These are phyloP conservation scores for Phylloporus rhodoxanthus DNA, from an alignment of 768 basidiomycete genomes.

Conservation along the genomic window DNA sequence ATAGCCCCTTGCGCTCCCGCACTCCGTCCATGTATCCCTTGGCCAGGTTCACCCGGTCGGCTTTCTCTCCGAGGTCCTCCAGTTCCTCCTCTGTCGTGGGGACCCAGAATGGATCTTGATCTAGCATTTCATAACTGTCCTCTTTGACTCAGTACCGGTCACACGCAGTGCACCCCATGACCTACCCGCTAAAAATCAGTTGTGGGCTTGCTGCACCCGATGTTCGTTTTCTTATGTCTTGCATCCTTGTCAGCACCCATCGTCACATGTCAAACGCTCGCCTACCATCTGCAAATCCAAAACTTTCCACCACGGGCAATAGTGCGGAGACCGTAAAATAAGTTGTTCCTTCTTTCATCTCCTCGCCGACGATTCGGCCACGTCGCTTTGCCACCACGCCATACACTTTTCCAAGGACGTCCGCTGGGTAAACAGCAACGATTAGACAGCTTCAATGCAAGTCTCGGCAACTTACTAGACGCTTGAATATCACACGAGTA, in stretches of 20 bases:
- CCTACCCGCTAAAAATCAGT: slow-evolving; percentile 90
- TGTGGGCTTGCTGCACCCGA: slow-evolving; percentile 98
- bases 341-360: slow-evolving; percentile 96
- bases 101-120: slow-evolving; percentile 96
- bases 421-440: slow-evolving; percentile 46
- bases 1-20: slow-evolving; percentile 89
- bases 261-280: not conserved
- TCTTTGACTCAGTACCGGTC: slow-evolving; percentile 13
- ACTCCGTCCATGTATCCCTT: slow-evolving; percentile 89
- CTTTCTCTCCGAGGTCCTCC: slow-evolving; percentile 94
- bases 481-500: slow-evolving; percentile 98
- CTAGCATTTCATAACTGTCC: slow-evolving; percentile 81
- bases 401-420: slow-evolving; percentile 96
- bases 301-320: slow-evolving; percentile 93
- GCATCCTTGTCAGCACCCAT: slow-evolving; percentile 5
- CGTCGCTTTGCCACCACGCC: slow-evolving; percentile 88
- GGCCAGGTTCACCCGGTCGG: slow-evolving; percentile 89
- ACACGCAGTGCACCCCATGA: not conserved
- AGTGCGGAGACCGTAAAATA: slow-evolving; percentile 91
- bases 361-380: slow-evolving; percentile 90
- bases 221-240: slow-evolving; percentile 93
- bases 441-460: slow-evolving; percentile 8
- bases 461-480: slow-evolving; percentile 59
- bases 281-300: slow-evolving; percentile 94
- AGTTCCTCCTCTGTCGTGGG: slow-evolving; percentile 95